Evolutionary conservation across 257 asterid genomes (phyloP).

Genomic region (Catharanthus roseus): DNA sequence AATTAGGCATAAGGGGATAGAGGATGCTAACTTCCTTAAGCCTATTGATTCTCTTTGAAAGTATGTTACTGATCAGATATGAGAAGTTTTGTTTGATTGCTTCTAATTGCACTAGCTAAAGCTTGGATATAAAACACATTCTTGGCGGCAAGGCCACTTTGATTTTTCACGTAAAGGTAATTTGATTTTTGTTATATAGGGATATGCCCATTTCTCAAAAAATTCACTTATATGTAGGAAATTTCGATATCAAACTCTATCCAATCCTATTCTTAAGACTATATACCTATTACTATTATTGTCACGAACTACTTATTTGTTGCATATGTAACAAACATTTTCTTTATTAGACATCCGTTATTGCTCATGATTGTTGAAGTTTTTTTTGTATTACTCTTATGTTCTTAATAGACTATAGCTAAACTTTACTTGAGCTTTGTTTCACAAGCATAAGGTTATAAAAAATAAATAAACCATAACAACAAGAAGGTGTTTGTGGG

Average conservation of each 20-base stretch:
- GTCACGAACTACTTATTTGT: neutral
- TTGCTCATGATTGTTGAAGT: neutral
- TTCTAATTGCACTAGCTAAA: neutral
- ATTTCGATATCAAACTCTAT: no score
- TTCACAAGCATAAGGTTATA: no score
- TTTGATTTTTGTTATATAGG: neutral
- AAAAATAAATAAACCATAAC: no score
- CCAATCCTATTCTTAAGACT: no score
- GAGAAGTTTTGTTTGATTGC: constrained; percentile 17
- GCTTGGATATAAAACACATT: neutral
- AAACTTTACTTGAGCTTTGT: no score
- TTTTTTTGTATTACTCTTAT: neutral
- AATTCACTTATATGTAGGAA: no score
- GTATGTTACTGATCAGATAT: constrained; percentile 67
- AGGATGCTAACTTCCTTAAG: constrained; percentile 32
- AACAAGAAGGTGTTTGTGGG: no score
- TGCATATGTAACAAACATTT: no score
- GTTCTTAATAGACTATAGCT: neutral
- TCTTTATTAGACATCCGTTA: no score
- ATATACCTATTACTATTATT: no score
- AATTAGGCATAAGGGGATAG: constrained; percentile 38
- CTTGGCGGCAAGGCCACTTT: constrained; percentile 18
- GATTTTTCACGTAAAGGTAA: neutral
- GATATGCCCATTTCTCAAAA: neutral
- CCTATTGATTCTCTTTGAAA: constrained; percentile 67